Base-by-base conservation (phyloP, 441 rosid genomes). In the Biscutella auriculata region DNA sequence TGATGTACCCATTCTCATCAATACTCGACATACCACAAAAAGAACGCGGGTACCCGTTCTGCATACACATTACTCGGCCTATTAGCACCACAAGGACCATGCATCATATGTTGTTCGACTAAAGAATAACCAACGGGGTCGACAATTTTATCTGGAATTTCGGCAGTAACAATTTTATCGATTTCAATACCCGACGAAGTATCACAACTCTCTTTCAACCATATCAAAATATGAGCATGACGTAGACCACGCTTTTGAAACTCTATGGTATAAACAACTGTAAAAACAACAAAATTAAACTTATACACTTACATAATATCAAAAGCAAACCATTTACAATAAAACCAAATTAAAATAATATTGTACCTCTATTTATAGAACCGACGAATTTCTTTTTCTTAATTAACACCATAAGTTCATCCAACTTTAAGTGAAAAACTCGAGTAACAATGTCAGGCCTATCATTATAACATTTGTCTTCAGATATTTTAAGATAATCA, bases 211-310 rank as follows among this genome's bases (percentile, higher is more conserved):
- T 29, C 1, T 8, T 36, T 16, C 2, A 62, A 12, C 44, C 36
- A 66, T 1, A 66, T 6, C 5, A 71, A 4, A 16, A 66, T 50
- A 35, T 57, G 57, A 0, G 65, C 76, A 25, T 49, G 58, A 4
- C 48, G 65, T 2, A 62, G 23, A 9, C 65, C 58, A 13, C 30
- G 9, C 14, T 71, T 71, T 12, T 50, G 23, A 6, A 37, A 45
- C 23, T 61, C 48, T 1, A 50, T 17, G 0, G 48, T 61, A 34
- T 30, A 66, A 9, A 48, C 19, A 23, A 48, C 64, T 55, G 44
- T 17, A 29, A 14, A 9, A 6, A 5, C 4, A 19, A 19, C 2
- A 19, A 19, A 19, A 19, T 19, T 19, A 19, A 19, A 19, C 23
- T 19, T n/a, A n/a, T n/a, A n/a, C n/a, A n/a, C n/a, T n/a, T n/a